Base-by-base conservation (phyloP, 2,329 filamentous ascomycete genomes). In the Alternaria dauci region DNA sequence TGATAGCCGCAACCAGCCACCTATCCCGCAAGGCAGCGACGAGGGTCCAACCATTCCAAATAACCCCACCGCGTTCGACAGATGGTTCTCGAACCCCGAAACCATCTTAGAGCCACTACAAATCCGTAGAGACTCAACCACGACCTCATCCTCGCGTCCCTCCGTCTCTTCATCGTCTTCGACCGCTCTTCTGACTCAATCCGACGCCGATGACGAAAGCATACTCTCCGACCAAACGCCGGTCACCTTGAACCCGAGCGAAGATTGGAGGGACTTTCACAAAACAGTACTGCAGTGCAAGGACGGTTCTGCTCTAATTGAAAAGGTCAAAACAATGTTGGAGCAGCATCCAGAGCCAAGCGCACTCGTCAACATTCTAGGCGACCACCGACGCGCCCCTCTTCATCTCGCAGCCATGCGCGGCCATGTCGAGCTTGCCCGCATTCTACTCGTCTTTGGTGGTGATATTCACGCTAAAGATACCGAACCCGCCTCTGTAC, bases 401-500 rank as follows among this genome's bases (percentile, higher is more conserved):
- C 55, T 71, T 4, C 66, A 66, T 28, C 28, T 60, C 7, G 67
- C 67, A 30, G 65, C 61, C 8, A 63, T 64, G 50, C 32, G 55
- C 14, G 68, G 67, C 8, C 52, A 65, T 32, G 36, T 64, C 20
- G 20, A 62, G 18, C 30, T 68, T 12, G 66, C 64, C 16, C 51
- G 53, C 8, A 54, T 58, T 14, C 56, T 71, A 4, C 34, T 66
- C 46, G 28, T 44, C 0, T 65, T 59, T 28, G 50, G 50, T 23
- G 68, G 62, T 8, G 57, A 71, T 16, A 54, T 71, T 12, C 63
- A 68, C 46, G 68, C 68, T 7, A 48, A 55, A 41, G 68, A 71
- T 41, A 58, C 59, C 11, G 50, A 65, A 6, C 61, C 52, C 11
- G 55, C 53, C 16, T 63, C 62, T 4, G 59, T 71, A 3, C 58